These are phyloP conservation scores for Nicotiana noctiflora DNA, from an alignment of 257 asterid genomes.

Conservation along the genomic window DNA sequence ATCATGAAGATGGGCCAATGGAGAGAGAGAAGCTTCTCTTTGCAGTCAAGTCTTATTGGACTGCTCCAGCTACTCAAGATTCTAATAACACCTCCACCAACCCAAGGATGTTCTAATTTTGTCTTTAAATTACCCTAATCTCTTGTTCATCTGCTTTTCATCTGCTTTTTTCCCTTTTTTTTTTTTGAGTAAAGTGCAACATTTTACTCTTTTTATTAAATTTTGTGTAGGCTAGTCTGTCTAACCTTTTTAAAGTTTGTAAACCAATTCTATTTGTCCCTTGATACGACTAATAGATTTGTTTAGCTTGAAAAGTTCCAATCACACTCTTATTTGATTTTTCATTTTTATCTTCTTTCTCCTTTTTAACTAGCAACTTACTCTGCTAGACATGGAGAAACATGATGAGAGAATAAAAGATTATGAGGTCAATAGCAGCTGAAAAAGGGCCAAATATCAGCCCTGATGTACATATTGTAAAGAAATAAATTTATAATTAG, in stretches of 20 bases:
- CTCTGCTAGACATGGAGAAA: not conserved
- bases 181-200: not conserved
- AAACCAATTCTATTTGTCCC: not conserved
- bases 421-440: not conserved
- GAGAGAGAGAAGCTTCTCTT: conserved; percentile 65
- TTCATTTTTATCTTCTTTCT: not conserved
- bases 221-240: not conserved
- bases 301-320: not conserved
- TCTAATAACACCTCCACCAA: not conserved
- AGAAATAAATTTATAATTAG: too few species aligned
- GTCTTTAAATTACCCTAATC: not conserved
- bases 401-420: too few species aligned
- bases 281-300: not conserved
- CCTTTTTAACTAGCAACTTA: not conserved
- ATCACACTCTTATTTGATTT: not conserved
- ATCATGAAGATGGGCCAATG: conserved; percentile 84
- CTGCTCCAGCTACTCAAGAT: conserved; percentile 44
- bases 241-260: too few species aligned
- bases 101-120: not conserved
- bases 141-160: not conserved
- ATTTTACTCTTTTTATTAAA: not conserved
- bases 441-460: too few species aligned
- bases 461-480: too few species aligned
- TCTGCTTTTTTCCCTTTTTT: not conserved
- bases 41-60: conserved; percentile 69